phyloP scores from a whole-genome alignment of 345 rosid genomes.

The Salix suchowensis region DNA sequence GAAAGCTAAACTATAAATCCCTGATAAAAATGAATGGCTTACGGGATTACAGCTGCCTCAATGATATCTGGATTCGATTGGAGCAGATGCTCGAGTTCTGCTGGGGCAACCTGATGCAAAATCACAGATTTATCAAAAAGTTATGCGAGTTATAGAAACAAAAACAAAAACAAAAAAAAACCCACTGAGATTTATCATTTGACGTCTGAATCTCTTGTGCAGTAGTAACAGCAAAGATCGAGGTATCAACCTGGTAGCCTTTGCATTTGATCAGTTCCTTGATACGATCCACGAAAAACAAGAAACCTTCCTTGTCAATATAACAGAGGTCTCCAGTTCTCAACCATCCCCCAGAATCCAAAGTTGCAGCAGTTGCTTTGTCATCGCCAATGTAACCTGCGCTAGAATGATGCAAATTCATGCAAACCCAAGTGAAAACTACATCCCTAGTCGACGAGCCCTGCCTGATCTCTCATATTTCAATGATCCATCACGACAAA shows the following conservation, averaged over 20 bases:
- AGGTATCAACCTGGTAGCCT: constrained; percentile 50
- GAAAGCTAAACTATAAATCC: not conserved
- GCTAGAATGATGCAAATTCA: not conserved
- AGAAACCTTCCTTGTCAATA: constrained; percentile 50
- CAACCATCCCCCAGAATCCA: constrained; percentile 58
- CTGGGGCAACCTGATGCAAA: constrained; percentile 45
- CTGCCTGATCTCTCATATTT: not conserved
- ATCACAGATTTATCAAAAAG: not conserved
- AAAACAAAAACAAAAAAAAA: no score
- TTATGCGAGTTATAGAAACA: no score
- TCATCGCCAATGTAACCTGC: constrained; percentile 54
- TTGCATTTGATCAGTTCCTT: constrained; percentile 65
- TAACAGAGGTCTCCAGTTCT: constrained; percentile 64
- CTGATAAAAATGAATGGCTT: constrained; percentile 1
- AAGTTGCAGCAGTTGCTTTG: constrained; percentile 40
- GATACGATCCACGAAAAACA: constrained; percentile 51
- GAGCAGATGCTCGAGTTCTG: constrained; percentile 55
- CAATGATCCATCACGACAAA: not conserved
- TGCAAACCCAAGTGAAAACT: not conserved
- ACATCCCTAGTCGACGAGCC: not conserved
- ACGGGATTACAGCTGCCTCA: constrained; percentile 61
- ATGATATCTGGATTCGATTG: constrained; percentile 44
- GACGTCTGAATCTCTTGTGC: no score
- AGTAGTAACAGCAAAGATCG: not conserved
- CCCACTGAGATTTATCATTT: no score